Conservation (phyloP, 1,139 yeast genomes). For the Zygosaccharomyces pseudobailii region DNA sequence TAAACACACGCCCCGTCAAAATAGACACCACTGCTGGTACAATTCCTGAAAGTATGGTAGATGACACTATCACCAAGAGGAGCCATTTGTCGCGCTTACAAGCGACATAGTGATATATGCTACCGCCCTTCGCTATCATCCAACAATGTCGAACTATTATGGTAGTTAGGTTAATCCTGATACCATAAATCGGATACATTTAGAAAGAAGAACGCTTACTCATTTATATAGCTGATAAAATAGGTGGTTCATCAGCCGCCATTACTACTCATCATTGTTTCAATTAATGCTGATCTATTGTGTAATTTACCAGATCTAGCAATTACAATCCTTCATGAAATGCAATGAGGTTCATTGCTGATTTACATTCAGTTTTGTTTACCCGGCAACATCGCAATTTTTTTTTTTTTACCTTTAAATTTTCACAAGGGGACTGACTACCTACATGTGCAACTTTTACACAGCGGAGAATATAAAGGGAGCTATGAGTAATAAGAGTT, state of each 20-base stretch:
- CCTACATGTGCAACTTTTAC: background rate
- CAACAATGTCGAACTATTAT: too few relatives aligned
- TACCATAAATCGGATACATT: too few relatives aligned
- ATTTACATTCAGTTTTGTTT: background rate
- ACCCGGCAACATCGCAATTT: slow-evolving; percentile 2
- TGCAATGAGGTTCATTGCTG: slow-evolving; percentile 1
- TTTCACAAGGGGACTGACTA: slow-evolving; percentile 5
- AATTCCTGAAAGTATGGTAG: slow-evolving; percentile 43
- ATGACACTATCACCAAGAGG: slow-evolving; percentile 22
- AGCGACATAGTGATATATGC: slow-evolving; percentile 23
- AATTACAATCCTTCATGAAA: slow-evolving; percentile 9
- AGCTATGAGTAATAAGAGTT: too few relatives aligned
- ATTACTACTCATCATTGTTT: background rate
- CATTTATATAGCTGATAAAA: too few relatives aligned
- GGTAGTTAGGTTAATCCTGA: too few relatives aligned
- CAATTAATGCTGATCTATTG: background rate
- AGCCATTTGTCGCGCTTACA: slow-evolving; percentile 25
- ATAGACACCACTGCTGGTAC: slow-evolving; percentile 62
- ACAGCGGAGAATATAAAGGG: slow-evolving; percentile 1
- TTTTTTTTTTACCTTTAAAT: background rate
- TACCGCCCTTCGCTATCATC: background rate
- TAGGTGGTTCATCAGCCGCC: background rate
- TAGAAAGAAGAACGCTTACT: too few relatives aligned
- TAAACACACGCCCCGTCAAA: slow-evolving; percentile 61
- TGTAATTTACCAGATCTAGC: slow-evolving; percentile 12